A percentile compares a stretch with the other conserved stretches of the same genome.
Conservation (phyloP, 2,329 filamentous ascomycete species). For the Trichophyton verrucosum region DNA sequence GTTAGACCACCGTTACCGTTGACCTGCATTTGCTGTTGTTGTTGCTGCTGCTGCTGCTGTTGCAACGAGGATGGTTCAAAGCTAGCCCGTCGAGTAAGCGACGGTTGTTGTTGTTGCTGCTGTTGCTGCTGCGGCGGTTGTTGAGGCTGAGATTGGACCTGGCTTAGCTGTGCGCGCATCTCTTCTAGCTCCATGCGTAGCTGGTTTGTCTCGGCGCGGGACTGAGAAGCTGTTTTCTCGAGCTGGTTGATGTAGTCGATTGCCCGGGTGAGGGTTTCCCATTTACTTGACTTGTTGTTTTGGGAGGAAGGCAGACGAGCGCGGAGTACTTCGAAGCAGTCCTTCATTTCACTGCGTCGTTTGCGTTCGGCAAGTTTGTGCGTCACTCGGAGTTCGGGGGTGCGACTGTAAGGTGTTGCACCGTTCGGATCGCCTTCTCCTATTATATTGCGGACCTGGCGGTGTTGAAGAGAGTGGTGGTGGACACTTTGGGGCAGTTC, state of each 20-base stretch:
- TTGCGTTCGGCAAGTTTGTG: conserved; percentile 41
- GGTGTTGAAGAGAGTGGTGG: conserved; percentile 38
- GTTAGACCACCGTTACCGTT: not conserved
- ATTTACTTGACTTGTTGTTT: conserved; percentile 42
- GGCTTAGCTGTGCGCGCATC: conserved; percentile 13
- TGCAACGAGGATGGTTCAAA: not conserved
- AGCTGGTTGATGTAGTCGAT: conserved; percentile 38
- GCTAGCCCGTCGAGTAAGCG: not conserved
- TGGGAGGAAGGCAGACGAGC: conserved; percentile 34
- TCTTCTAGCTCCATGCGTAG: conserved; percentile 28
- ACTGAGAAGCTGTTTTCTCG: conserved; percentile 29
- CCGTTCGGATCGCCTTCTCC: conserved; percentile 33
- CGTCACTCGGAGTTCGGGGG: conserved; percentile 38
- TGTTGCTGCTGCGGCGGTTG: conserved; percentile 1
- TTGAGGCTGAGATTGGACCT: not conserved
- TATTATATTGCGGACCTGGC: conserved; percentile 36
- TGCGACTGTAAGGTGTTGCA: conserved; percentile 38
- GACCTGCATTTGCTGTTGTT: conserved; percentile 1
- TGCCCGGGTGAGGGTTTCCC: conserved; percentile 39
- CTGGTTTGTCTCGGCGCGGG: conserved; percentile 28
- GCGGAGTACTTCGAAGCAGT: conserved; percentile 38
- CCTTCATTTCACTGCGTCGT: conserved; percentile 42
- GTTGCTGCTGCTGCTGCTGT: not conserved
- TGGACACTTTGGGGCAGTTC: conserved; percentile 37
- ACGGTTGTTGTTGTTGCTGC: not conserved